Conservation (phyloP, 1,284 basidiomycete species). For the Takashimella tepidaria region DNA sequence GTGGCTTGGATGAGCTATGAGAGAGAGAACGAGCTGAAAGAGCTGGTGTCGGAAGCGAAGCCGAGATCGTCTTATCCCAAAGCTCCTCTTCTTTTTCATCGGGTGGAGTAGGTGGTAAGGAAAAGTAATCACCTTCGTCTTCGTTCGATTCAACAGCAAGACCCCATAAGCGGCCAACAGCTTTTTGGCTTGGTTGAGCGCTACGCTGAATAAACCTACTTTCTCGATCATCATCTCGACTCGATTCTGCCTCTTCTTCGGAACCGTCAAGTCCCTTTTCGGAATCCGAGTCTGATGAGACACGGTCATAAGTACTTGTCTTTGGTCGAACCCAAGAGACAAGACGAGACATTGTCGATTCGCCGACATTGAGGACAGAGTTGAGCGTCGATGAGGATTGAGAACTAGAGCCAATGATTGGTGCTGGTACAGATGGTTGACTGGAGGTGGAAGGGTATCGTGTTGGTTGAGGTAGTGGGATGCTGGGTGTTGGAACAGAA, state of each 20-base stretch:
- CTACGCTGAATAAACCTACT: too few species aligned
- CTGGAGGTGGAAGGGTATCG: slow-evolving; percentile 8
- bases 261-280: slow-evolving; percentile 42
- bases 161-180: slow-evolving; percentile 31
- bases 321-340: slow-evolving; percentile 21
- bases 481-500: slow-evolving; percentile 3
- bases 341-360: slow-evolving; percentile 22
- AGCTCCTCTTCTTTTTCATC: slow-evolving; percentile 13
- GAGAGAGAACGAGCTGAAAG: slow-evolving; percentile 41
- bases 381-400: too few species aligned
- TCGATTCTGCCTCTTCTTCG: slow-evolving; percentile 19
- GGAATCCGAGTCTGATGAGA: slow-evolving; percentile 31
- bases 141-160: slow-evolving; percentile 10
- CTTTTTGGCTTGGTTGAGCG: not conserved
- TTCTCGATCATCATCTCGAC: slow-evolving; percentile 16
- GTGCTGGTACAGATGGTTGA: not conserved
- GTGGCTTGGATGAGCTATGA: slow-evolving; percentile 9
- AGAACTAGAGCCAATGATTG: too few species aligned
- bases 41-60: slow-evolving; percentile 44
- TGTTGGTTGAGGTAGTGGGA: slow-evolving; percentile 6
- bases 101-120: slow-evolving; percentile 32
- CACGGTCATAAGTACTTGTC: not conserved
- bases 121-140: slow-evolving; percentile 27
- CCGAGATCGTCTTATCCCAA: slow-evolving; percentile 9
- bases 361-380: slow-evolving; percentile 34